Conservation (phyloP, 1,284 basidiomycete species). For the Sporisorium iseilematis-ciliati region DNA sequence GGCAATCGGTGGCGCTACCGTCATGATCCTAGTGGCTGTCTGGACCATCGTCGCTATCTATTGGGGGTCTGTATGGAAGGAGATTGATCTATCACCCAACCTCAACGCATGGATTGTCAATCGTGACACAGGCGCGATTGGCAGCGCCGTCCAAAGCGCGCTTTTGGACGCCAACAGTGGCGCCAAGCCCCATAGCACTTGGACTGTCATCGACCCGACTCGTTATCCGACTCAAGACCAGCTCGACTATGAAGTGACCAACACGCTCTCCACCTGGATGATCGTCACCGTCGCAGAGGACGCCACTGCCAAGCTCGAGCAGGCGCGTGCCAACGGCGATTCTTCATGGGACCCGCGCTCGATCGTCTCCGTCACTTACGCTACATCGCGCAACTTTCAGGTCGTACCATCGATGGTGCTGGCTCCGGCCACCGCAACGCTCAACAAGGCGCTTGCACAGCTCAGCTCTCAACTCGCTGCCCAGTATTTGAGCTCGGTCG, state of each 20-base stretch:
- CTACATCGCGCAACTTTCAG: slow-evolving; percentile 56
- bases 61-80: slow-evolving; percentile 64
- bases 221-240: slow-evolving; percentile 41
- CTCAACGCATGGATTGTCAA: slow-evolving; percentile 61
- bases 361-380: slow-evolving; percentile 51
- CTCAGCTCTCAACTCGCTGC: slow-evolving; percentile 37
- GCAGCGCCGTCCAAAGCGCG: slow-evolving; percentile 40
- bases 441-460: slow-evolving; percentile 26
- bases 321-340: slow-evolving; percentile 58
- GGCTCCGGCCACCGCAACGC: slow-evolving; percentile 32
- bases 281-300: slow-evolving; percentile 53
- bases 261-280: slow-evolving; percentile 35
- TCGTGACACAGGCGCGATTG: slow-evolving; percentile 57
- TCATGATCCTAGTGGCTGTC: slow-evolving; percentile 52
- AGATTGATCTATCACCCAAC: slow-evolving; percentile 47
- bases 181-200: slow-evolving; percentile 58
- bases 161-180: slow-evolving; percentile 51
- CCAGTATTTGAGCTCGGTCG: slow-evolving; percentile 43
- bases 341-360: slow-evolving; percentile 52
- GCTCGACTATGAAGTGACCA: slow-evolving; percentile 54
- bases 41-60: slow-evolving; percentile 59
- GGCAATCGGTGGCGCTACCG: slow-evolving; percentile 27
- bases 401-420: slow-evolving; percentile 48
- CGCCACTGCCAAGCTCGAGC: slow-evolving; percentile 45
- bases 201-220: slow-evolving; percentile 38